Evolutionary conservation across 2,329 filamentous ascomycete species (phyloP).

Genomic region (Taxawa tesnikishii): DNA sequence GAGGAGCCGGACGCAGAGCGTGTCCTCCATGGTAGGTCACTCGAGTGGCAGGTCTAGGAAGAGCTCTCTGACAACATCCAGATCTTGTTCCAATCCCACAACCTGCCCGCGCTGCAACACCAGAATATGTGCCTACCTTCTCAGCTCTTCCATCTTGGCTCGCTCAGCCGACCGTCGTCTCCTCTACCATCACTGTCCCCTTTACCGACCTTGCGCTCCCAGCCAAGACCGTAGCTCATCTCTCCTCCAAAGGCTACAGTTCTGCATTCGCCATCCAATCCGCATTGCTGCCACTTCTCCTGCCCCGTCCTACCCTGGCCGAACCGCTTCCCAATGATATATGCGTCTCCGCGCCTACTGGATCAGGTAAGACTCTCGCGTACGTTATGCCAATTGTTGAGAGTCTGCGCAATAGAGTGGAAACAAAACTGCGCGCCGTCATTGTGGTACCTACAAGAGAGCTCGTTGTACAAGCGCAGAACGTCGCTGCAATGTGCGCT

Average conservation of each 20-base stretch:
- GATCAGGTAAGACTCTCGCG: slow-evolving; percentile 88
- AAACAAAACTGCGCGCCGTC: slow-evolving; percentile 50
- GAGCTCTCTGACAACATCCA: slow-evolving; percentile 3
- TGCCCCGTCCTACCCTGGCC: slow-evolving; percentile 42
- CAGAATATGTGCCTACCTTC: slow-evolving; percentile 51
- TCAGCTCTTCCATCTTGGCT: slow-evolving; percentile 75
- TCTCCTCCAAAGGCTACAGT: slow-evolving; percentile 57
- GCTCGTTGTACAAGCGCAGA: slow-evolving; percentile 73
- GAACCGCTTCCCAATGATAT: slow-evolving; percentile 60
- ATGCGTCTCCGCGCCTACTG: slow-evolving; percentile 83
- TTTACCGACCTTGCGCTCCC: slow-evolving; percentile 49
- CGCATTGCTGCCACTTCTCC: slow-evolving; percentile 65
- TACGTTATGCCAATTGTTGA: slow-evolving; percentile 81
- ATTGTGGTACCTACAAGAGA: slow-evolving; percentile 87
- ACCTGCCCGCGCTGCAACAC: slow-evolving; percentile 49
- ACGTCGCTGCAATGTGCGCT: slow-evolving; percentile 63
- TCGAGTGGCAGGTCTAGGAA: neutral
- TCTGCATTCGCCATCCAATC: slow-evolving; percentile 71
- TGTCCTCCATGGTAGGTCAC: slow-evolving; percentile 38
- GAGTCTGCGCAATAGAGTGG: slow-evolving; percentile 36
- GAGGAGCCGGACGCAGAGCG: slow-evolving; percentile 13
- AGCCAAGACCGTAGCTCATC: slow-evolving; percentile 44
- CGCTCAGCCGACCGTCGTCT: slow-evolving; percentile 58
- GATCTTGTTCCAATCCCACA: slow-evolving; percentile 75
- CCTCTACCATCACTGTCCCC: slow-evolving; percentile 43